Evolutionary conservation across 2,329 filamentous ascomycete species (phyloP).

Genomic region (Penicillium olsonii): DNA sequence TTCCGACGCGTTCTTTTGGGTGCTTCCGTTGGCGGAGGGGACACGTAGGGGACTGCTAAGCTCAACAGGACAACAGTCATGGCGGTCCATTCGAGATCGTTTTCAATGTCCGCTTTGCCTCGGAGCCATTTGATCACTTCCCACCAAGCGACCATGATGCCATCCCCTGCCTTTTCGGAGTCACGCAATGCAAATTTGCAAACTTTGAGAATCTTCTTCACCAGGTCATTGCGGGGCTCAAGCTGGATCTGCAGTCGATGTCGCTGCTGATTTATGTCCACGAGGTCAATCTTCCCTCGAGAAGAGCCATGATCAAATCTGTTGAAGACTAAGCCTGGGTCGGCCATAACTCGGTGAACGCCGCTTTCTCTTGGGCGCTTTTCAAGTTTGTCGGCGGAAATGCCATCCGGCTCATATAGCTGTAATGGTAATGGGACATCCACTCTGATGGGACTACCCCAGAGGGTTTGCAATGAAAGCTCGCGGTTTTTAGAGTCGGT

Average conservation of each 20-base stretch:
- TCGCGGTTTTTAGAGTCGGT: conserved; percentile 64
- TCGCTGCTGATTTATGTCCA: conserved; percentile 61
- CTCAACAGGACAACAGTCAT: conserved; percentile 65
- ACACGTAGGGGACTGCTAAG: conserved; percentile 63
- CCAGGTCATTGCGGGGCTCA: conserved; percentile 64
- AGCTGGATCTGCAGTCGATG: conserved; percentile 71
- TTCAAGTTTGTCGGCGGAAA: conserved; percentile 57
- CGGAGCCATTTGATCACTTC: conserved; percentile 70
- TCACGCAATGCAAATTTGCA: conserved; percentile 66
- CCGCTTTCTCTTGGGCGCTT: conserved; percentile 56
- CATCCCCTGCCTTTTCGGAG: conserved; percentile 58
- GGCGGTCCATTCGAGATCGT: conserved; percentile 69
- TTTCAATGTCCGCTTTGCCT: conserved; percentile 47
- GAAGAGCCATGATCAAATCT: conserved; percentile 61
- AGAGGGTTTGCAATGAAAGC: conserved; percentile 73
- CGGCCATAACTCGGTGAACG: conserved; percentile 47
- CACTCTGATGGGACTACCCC: conserved; percentile 71
- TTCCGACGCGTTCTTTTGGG: conserved; percentile 43
- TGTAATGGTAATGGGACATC: conserved; percentile 60
- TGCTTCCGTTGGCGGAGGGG: conserved; percentile 32
- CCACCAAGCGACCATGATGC: conserved; percentile 70
- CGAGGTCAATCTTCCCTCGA: conserved; percentile 64
- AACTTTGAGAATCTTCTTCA: conserved; percentile 61
- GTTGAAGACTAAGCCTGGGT: conserved; percentile 45
- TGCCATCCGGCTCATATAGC: conserved; percentile 60